Conservation (phyloP, 768 basidiomycete species). For the Kwoniella heveanensis region DNA sequence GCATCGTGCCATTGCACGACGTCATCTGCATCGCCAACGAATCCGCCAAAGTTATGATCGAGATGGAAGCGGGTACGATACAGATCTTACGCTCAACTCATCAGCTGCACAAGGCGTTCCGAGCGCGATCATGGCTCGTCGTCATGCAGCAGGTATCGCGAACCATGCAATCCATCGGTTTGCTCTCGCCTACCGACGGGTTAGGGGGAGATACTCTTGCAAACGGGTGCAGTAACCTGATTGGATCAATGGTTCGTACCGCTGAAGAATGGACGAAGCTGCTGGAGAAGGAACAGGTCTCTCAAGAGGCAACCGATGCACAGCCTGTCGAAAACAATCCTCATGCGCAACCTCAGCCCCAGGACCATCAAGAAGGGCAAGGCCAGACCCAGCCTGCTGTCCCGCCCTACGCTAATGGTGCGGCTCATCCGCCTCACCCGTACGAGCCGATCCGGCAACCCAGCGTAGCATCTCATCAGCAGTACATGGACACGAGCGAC, state of each 20-base stretch:
- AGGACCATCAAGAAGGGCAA: neutral
- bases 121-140: slow-evolving; percentile 23
- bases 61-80: slow-evolving; percentile 39
- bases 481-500: slow-evolving; percentile 47
- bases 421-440: neutral
- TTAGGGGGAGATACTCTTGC: slow-evolving; percentile 30
- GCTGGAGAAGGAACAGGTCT: slow-evolving; percentile 20
- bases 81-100: slow-evolving; percentile 15
- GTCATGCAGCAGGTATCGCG: slow-evolving; percentile 28
- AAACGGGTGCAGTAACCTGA: slow-evolving; percentile 43
- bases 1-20: slow-evolving; percentile 36
- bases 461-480: slow-evolving; percentile 18
- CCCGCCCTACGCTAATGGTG: neutral
- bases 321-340: neutral
- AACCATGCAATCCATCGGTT: slow-evolving; percentile 16
- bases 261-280: slow-evolving; percentile 35
- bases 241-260: slow-evolving; percentile 44
- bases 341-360: neutral
- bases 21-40: slow-evolving; percentile 37
- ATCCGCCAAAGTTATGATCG: slow-evolving; percentile 39
- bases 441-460: neutral
- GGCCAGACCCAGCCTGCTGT: neutral
- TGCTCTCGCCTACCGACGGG: slow-evolving; percentile 6
- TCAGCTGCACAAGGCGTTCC: slow-evolving; percentile 14
- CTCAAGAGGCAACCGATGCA: neutral